Base-by-base conservation (phyloP, 331 rosid species). In the Dryas integrifolia region DNA sequence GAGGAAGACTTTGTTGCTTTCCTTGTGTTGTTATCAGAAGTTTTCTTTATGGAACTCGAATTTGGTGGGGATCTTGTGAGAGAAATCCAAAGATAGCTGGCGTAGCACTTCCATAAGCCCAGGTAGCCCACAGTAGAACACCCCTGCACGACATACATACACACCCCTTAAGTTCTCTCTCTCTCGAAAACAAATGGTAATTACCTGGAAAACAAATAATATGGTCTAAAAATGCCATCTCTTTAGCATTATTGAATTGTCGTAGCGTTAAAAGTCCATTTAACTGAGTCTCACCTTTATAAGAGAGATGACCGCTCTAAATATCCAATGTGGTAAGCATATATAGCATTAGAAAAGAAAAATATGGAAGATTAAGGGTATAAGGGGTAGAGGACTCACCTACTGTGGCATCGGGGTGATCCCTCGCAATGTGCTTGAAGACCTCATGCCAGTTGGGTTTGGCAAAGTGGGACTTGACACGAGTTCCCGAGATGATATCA, bases 381-480 rank as follows among this genome's bases (percentile, higher is more conserved):
- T 21, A 6, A 46, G 3, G 9, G 10, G 8, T 0, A 15, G 45
- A 13, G 44, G 59, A 70, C 92, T 85, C 59, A 88, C 93, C 93
- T 76, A 88, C 89, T 16, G 73, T 68, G 21, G 86, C 65, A 16
- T 79, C 39, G 13, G 87, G 74, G 68, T 88, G 91, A 85, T 83
- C 70, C 39, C 77, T 80, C 2, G 93, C 91, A 69, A 88, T 86
- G 76, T 85, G 85, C 74, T 88, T 86, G 86, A 67, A 86, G 67
- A 88, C 93, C 65, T 45, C 78, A 9, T 82, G 87, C 93, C 93
- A 88, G 74, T 78, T 47, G 81, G 93, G 93, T 73, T 84, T 88
- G 77, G 93, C 93, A 60, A 88, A 88, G 84, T 88, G 93, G 7
- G 93, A 76, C 84, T 59, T 88, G 72, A 88, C 93, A 1, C 85